A percentile compares a stretch with the other conserved stretches of the same genome.
Evolutionary conservation across 805 yeast species (phyloP).

Genomic region (Hanseniaspora pseudoguilliermondii): DNA sequence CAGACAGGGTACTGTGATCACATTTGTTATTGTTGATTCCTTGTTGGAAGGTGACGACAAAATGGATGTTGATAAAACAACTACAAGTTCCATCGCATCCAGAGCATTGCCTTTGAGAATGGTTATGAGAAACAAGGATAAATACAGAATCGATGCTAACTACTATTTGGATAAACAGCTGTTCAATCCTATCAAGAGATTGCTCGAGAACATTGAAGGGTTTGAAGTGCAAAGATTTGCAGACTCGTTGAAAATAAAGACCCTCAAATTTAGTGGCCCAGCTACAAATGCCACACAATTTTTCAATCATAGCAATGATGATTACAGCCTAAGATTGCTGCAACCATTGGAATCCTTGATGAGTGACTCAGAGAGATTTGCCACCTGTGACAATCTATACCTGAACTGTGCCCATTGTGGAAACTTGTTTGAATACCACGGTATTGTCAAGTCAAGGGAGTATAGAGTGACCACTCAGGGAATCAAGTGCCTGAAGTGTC

Average conservation of each 20-base stretch:
- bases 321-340: constrained; percentile 31
- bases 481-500: constrained; percentile 53
- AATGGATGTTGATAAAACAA: not conserved
- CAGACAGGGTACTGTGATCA: constrained; percentile 79
- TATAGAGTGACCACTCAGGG: constrained; percentile 59
- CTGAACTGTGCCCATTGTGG: constrained; percentile 53
- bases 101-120: constrained; percentile 78
- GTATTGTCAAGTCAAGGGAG: constrained; percentile 51
- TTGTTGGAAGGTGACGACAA: constrained; percentile 25
- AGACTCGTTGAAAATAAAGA: constrained; percentile 62
- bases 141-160: constrained; percentile 55
- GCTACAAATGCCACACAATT: not conserved
- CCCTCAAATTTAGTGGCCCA: constrained; percentile 36
- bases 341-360: constrained; percentile 73
- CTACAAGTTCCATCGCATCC: constrained; percentile 36
- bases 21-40: constrained; percentile 58
- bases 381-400: constrained; percentile 42
- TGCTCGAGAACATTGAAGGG: constrained; percentile 76
- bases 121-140: constrained; percentile 39
- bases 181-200: constrained; percentile 78
- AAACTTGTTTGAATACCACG: constrained; percentile 52
- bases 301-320: constrained; percentile 15
- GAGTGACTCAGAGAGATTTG: constrained; percentile 71
- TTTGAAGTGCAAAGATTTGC: constrained; percentile 71
- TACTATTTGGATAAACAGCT: constrained; percentile 82